These are phyloP conservation scores for Melocanna baccifera DNA, from an alignment of 176 grass and related monocot genomes.

Conservation along the genomic window DNA sequence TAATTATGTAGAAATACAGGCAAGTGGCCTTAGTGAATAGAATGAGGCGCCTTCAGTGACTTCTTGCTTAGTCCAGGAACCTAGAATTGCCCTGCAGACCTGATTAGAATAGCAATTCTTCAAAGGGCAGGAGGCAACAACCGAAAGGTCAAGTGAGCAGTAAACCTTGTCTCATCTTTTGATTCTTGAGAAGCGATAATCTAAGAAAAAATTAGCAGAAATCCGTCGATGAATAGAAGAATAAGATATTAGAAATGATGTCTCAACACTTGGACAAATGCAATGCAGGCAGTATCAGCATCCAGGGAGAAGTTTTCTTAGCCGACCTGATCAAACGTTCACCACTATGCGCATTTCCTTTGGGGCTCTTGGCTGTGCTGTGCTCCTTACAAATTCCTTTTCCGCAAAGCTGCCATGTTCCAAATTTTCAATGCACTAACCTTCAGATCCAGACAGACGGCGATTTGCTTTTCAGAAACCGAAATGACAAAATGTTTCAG, in stretches of 20 bases:
- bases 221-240: background rate
- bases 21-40: background rate
- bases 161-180: background rate
- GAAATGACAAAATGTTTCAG: conserved; percentile 6
- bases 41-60: background rate
- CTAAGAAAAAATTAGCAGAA: background rate
- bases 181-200: background rate
- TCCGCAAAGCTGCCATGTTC: background rate
- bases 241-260: background rate
- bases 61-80: background rate
- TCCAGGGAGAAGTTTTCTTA: conserved; percentile 16
- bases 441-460: background rate
- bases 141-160: conserved; percentile 15
- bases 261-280: conserved; percentile 7
- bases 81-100: background rate
- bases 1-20: background rate
- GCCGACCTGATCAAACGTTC: conserved; percentile 25
- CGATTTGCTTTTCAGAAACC: background rate
- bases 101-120: background rate
- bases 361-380: background rate
- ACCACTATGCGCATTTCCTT: conserved; percentile 8
- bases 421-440: background rate
- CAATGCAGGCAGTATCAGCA: background rate
- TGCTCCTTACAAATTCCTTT: background rate
- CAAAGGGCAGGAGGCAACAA: conserved; percentile 19